Conservation (phyloP, 108 stramenopile genomes). For the Tribonema minus region DNA sequence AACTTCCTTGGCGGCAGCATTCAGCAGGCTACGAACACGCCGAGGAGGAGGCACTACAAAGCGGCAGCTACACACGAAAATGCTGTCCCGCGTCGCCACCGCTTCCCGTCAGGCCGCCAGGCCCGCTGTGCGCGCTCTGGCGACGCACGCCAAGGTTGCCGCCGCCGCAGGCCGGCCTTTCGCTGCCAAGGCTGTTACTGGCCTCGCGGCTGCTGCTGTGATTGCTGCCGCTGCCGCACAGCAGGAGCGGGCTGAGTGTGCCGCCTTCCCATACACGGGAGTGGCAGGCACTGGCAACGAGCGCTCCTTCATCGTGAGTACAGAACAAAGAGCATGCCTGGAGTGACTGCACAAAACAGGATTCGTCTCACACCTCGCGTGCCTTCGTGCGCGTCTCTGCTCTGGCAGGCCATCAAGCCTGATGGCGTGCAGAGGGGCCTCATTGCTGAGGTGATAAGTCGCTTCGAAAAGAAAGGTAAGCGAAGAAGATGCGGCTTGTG, state of each 20-base stretch:
- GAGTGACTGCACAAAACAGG: not conserved
- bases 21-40: too few relatives aligned
- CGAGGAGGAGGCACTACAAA: too few relatives aligned
- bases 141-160: too few relatives aligned
- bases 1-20: too few relatives aligned
- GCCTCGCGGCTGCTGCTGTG: not conserved
- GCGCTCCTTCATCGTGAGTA: constrained; percentile 30
- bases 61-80: too few relatives aligned
- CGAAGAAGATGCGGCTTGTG: too few relatives aligned
- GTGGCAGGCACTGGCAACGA: constrained; percentile 37
- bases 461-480: constrained; percentile 86
- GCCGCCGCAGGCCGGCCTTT: too few relatives aligned
- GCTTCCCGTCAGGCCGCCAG: too few relatives aligned
- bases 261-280: constrained; percentile 32
- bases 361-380: not conserved
- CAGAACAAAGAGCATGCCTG: not conserved
- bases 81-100: too few relatives aligned
- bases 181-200: too few relatives aligned
- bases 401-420: constrained; percentile 66
- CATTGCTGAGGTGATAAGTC: constrained; percentile 76
- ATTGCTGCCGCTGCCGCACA: not conserved
- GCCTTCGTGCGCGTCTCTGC: not conserved
- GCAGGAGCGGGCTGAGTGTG: not conserved
- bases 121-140: too few relatives aligned
- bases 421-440: constrained; percentile 83